Conservation (phyloP, 225 moss, liverwort and hornwort genomes). For the Asterella californica region DNA sequence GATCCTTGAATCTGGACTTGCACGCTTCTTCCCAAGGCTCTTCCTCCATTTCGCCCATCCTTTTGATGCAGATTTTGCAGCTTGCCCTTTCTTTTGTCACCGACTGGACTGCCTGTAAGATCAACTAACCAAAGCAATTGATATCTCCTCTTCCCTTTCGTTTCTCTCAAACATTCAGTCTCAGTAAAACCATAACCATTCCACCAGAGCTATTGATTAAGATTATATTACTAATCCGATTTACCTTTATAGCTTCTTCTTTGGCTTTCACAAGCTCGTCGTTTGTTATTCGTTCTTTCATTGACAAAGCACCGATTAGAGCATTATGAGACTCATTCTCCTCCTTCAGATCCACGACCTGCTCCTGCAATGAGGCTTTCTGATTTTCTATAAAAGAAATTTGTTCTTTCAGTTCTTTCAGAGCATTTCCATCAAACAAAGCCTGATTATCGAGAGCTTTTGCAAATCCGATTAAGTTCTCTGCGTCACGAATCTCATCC, state of each 20-base stretch:
- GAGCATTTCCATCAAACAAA: not conserved
- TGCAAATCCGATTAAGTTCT: conserved; percentile 4
- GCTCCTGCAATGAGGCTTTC: conserved; percentile 28
- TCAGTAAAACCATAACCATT: not conserved
- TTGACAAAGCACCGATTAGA: conserved; percentile 28
- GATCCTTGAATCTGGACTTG: conserved; percentile 30
- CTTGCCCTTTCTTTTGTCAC: not conserved
- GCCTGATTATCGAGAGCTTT: not conserved
- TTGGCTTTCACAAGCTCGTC: conserved; percentile 53
- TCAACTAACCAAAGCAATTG: not conserved
- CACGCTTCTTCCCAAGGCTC: conserved; percentile 47
- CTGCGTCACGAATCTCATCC: conserved; percentile 49
- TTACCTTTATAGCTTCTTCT: conserved; percentile 46
- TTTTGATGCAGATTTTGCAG: conserved; percentile 29
- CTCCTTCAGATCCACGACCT: conserved; percentile 47
- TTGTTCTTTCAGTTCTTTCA: conserved; percentile 34
- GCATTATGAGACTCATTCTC: conserved; percentile 28
- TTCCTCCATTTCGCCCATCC: conserved; percentile 49
- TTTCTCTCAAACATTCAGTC: not conserved
- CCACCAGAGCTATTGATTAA: not conserved
- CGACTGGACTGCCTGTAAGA: not conserved
- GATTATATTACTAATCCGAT: not conserved
- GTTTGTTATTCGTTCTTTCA: conserved; percentile 38
- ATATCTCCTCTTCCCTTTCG: no score
- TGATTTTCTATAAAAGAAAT: not conserved